Percentiles rank a stretch among this genome's conserved stretches.
phyloP scores from a whole-genome alignment of 2,329 filamentous ascomycete species.

The Ophiocordyceps camponoti-floridani region DNA sequence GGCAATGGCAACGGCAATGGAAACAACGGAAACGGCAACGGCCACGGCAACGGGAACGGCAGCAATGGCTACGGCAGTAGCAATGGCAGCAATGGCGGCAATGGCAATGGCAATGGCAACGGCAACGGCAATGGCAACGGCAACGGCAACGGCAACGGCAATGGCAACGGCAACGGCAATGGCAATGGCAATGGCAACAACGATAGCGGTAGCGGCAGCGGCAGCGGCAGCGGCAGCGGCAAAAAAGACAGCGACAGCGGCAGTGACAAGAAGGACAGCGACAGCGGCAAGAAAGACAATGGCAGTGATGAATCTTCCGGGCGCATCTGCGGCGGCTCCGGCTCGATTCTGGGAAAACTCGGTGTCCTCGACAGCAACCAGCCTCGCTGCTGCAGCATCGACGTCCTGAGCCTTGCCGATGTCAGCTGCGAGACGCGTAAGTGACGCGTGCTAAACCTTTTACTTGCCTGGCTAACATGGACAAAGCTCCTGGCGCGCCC shows the following conservation, averaged over 20 bases:
- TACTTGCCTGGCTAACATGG: background rate
- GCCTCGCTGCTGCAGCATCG: background rate
- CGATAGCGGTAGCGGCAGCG: too few relatives aligned
- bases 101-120: background rate
- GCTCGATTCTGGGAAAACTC: background rate
- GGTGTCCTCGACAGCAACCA: background rate
- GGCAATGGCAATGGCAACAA: background rate
- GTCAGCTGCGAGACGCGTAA: constrained; percentile 1
- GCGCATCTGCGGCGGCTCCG: background rate
- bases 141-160: background rate
- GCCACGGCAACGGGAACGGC: background rate
- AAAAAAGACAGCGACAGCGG: too few relatives aligned
- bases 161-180: background rate
- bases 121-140: background rate
- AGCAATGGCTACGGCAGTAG: background rate
- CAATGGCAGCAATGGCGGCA: background rate
- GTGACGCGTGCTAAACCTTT: background rate
- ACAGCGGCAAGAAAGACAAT: background rate
- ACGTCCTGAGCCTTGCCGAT: background rate
- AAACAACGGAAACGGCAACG: background rate
- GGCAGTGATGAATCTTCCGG: too few relatives aligned
- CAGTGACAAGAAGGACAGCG: background rate
- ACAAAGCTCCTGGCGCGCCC: background rate
- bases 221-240: too few relatives aligned
- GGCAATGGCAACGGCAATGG: background rate